These are phyloP conservation scores for Rhododendron molle DNA, from an alignment of 148 eudicot genomes.

Conservation along the genomic window DNA sequence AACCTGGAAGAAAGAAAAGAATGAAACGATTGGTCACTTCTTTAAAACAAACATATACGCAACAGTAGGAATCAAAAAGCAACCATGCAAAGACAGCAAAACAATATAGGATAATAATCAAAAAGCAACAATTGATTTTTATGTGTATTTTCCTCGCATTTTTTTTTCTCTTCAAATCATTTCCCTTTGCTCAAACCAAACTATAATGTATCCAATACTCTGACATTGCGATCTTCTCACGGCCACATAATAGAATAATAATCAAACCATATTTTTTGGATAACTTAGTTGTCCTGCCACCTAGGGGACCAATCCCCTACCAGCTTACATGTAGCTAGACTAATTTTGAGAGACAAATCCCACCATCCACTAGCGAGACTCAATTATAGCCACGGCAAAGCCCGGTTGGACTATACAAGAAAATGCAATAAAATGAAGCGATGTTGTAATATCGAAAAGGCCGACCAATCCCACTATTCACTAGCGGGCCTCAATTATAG, in stretches of 20 bases:
- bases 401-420: background rate
- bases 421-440: no score
- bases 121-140: background rate
- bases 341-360: no score
- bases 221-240: background rate
- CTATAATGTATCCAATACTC: background rate
- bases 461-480: background rate
- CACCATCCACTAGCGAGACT: background rate
- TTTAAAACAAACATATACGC: background rate
- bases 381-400: background rate
- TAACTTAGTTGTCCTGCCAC: background rate
- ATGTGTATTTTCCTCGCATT: background rate
- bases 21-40: background rate
- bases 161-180: background rate
- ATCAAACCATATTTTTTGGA: background rate
- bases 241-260: background rate
- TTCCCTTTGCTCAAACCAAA: background rate
- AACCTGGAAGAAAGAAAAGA: constrained; percentile 43
- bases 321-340: no score
- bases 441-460: no score
- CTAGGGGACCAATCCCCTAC: background rate
- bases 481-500: background rate
- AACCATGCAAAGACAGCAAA: background rate
- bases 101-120: background rate
- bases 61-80: background rate